Evolutionary conservation across 2,329 filamentous ascomycete genomes (phyloP).

Genomic region (Aspergillus arachidicola): DNA sequence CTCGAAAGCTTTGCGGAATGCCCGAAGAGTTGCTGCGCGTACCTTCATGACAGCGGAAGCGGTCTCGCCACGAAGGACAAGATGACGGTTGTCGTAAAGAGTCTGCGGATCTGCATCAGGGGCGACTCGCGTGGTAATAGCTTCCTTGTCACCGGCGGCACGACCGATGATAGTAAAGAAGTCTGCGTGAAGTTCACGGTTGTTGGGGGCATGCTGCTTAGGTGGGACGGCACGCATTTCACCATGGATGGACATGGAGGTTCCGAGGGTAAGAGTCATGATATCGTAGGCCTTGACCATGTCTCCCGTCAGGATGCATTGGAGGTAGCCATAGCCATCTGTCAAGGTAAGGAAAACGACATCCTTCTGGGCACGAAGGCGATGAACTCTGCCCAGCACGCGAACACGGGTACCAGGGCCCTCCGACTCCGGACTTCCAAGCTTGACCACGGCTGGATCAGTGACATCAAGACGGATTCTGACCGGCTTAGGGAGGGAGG

Average conservation of each 20-base stretch:
- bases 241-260: constrained; percentile 80
- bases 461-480: constrained; percentile 76
- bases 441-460: constrained; percentile 59
- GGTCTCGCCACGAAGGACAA: constrained; percentile 81
- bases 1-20: constrained; percentile 78
- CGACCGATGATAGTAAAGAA: constrained; percentile 80
- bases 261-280: constrained; percentile 80
- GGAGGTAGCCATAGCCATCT: constrained; percentile 82
- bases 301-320: constrained; percentile 79
- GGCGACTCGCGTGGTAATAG: constrained; percentile 82
- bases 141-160: constrained; percentile 83
- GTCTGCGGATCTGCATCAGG: constrained; percentile 70
- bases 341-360: constrained; percentile 83
- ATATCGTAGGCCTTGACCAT: constrained; percentile 92
- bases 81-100: constrained; percentile 79
- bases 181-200: constrained; percentile 87
- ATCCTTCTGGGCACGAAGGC: constrained; percentile 78
- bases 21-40: constrained; percentile 75
- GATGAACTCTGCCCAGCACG: constrained; percentile 81
- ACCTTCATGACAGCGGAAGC: constrained; percentile 87
- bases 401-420: constrained; percentile 72
- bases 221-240: constrained; percentile 81
- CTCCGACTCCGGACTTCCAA: constrained; percentile 59
- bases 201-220: constrained; percentile 75
- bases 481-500: constrained; percentile 70